Percentiles rank a stretch among this genome's conserved stretches.
Evolutionary conservation across 2,329 filamentous ascomycete genomes (phyloP).

Genomic region (Endocalyx cinctus): DNA sequence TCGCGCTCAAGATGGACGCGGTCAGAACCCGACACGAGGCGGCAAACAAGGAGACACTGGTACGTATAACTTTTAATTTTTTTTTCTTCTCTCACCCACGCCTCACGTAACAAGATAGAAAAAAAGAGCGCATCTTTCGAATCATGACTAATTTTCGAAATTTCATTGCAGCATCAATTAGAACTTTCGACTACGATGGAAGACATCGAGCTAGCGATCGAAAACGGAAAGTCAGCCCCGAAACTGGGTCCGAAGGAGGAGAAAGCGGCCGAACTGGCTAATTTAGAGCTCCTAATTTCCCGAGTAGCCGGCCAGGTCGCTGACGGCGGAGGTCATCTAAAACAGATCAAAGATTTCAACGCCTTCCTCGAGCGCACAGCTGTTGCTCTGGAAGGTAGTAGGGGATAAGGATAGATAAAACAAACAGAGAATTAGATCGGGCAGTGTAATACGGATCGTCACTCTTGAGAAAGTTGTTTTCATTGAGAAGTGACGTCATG

Average conservation of each 20-base stretch:
- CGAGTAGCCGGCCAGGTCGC: constrained; percentile 50
- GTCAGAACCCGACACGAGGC: constrained; percentile 56
- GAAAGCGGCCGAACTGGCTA: constrained; percentile 47
- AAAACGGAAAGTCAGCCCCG: constrained; percentile 44
- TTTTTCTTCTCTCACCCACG: too few species aligned
- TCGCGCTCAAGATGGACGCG: constrained; percentile 59
- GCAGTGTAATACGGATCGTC: too few species aligned
- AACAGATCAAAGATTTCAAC: constrained; percentile 58
- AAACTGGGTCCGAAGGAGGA: constrained; percentile 41
- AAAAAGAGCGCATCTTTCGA: constrained; percentile 1
- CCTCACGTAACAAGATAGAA: too few species aligned
- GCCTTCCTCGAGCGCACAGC: constrained; percentile 59
- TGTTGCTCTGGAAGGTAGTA: constrained; percentile 45
- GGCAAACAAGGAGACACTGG: constrained; percentile 47
- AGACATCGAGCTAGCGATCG: constrained; percentile 55
- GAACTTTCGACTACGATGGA: constrained; percentile 56
- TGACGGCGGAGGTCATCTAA: constrained; percentile 47
- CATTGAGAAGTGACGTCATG: too few species aligned
- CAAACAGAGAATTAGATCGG: too few species aligned
- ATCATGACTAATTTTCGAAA: not conserved
- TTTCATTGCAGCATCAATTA: constrained; percentile 40
- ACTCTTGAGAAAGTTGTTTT: too few species aligned
- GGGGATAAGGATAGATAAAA: constrained; percentile 4
- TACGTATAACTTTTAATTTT: constrained; percentile 27
- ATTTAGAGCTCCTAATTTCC: constrained; percentile 54